Evolutionary conservation across 2,329 filamentous ascomycete species (phyloP), one percentile per base, ranked within the genome.

Genomic region (Didymella pinodella): DNA sequence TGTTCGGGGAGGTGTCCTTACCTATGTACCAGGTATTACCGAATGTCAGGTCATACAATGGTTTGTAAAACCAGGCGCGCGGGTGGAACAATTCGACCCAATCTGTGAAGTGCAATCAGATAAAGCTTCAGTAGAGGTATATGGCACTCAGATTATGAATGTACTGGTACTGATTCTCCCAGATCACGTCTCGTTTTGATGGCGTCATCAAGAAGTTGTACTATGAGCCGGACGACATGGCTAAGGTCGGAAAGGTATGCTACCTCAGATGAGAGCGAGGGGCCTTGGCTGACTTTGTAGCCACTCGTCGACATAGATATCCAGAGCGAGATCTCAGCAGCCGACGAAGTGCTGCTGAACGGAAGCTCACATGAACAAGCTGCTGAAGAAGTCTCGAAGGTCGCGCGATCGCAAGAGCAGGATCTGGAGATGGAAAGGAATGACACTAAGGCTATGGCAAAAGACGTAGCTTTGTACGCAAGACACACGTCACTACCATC

Each of bases 41-140:
- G 95, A 99, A 81, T 97, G 95, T 74, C 95, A 99, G 79, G 92
- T 99, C 72, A 98, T 98, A 72, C 95, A 99, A 82, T 99, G 95
- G 95, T 99, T 98, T 77, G 94, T 99, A 66, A 90, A 97, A 79
- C 93, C 96, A 48, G 94, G 93, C 58, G 95, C 95, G 34, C 89
- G 91, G 57, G 93, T 99, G 69, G 93, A 99, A 81, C 94, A 99
- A 81, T 99, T 97, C 85, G 95, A 96, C 69, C 95, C 94, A 60
- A 85, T 99, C 46, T 99, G 95, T 80, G 95, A 99, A 81, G 96
- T 99, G 44, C 95, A 98, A 77, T 97, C 93, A 71, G 95, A 99
- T 81, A 99, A 99, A 79, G 95, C 95, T 25, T 84, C 85, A 49
- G 84, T 85, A 48, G 84, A 86, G 78, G 84, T 86, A 74, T 12